These are phyloP conservation scores for Pezicula rhizophila DNA, from an alignment of 2,329 filamentous ascomycete species.

Conservation along the genomic window DNA sequence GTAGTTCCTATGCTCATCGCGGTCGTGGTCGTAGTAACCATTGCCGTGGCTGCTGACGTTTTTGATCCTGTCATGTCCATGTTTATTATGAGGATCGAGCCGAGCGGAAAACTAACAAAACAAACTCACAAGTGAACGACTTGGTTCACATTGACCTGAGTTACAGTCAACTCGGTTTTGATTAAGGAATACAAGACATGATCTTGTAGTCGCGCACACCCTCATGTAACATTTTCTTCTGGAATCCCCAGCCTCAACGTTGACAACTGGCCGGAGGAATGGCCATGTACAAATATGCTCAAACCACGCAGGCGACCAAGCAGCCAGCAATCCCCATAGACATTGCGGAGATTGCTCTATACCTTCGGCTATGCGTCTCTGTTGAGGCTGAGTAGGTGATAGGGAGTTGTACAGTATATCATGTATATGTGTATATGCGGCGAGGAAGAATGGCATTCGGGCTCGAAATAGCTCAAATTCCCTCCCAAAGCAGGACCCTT, in stretches of 20 bases:
- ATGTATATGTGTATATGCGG: neutral
- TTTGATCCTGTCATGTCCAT: constrained; percentile 1
- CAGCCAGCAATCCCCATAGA: neutral
- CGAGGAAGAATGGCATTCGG: neutral
- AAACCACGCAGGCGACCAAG: neutral
- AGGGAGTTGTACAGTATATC: too few species aligned
- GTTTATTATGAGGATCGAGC: neutral
- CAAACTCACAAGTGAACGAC: too few species aligned
- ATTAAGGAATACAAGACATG: too few species aligned
- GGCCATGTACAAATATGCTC: neutral
- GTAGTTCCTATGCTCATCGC: neutral
- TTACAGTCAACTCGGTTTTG: too few species aligned
- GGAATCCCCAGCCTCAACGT: neutral
- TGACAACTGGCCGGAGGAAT: neutral
- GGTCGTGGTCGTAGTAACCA: constrained; percentile 1
- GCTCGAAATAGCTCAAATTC: too few species aligned
- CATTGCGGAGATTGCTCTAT: neutral
- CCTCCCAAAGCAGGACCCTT: too few species aligned
- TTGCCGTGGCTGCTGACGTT: neutral
- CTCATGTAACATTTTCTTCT: neutral
- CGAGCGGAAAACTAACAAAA: neutral
- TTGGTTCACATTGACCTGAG: too few species aligned
- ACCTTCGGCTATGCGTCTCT: neutral
- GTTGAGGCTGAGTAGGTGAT: neutral
- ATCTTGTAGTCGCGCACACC: neutral